Base-by-base conservation (phyloP, 345 rosid genomes). In the Hibiscus syriacus region DNA sequence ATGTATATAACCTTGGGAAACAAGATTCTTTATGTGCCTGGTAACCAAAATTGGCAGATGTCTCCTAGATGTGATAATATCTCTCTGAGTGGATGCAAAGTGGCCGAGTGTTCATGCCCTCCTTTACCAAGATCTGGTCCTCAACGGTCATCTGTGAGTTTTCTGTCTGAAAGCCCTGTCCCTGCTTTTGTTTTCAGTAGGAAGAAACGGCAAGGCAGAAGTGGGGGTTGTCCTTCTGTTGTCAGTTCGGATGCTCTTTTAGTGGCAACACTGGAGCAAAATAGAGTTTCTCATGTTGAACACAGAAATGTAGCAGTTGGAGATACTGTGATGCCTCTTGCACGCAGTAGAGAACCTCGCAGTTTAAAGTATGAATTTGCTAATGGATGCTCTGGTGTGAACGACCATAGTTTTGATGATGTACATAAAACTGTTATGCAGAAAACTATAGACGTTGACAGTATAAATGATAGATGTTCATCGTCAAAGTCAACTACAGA, bases 381-480 rank as follows among this genome's bases (percentile, higher is more conserved):
- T 27, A 62, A 61, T 67, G 65, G 67, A 64, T 68, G 70, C 67
- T 75, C 72, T 17, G 64, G 55, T 66, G 26, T 29, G 55, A 72
- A 70, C 53, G 74, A 76, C 49, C 69, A 29, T 49, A 55, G 60
- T 59, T 76, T 81, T 38, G 70, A 75, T 78, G 79, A 76, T 76
- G 79, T 68, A 66, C 74, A 68, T 29, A 74, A 70, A 64, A 66
- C n/a, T 46, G 50, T 54, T 67, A 66, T 53, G 73, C 83, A 54
- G 38, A 88, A 75, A 74, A 55, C 65, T 20, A 71, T 78, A 65
- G 83, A 82, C 29, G 76, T 79, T 69, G 84, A 82, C 55, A 78
- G 90, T 78, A 70, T 76, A 72, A 81, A 87, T 81, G 90, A 81
- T 71, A 80, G 86, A 69, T 88, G 85, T 69, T 87, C 94, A 17